Conservation (phyloP, 2,329 filamentous ascomycete genomes). For the Stagonosporopsis chrysanthemi region DNA sequence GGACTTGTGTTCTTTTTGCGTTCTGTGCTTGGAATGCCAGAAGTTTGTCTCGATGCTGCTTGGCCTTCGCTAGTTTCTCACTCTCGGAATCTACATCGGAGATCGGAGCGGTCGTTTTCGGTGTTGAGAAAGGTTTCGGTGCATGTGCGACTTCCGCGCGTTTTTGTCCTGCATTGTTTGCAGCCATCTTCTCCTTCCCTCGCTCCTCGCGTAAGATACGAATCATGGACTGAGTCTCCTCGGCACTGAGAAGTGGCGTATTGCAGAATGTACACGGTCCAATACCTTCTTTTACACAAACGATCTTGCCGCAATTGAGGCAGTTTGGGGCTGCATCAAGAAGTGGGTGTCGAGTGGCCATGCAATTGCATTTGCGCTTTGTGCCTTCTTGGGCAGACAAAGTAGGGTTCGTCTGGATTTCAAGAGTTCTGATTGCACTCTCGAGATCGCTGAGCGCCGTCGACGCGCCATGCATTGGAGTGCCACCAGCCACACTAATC, state of each 20-base stretch:
- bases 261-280: constrained; percentile 94
- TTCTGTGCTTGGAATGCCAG: constrained; percentile 87
- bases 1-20: constrained; percentile 80
- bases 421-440: constrained; percentile 85
- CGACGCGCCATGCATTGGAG: constrained; percentile 81
- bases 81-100: constrained; percentile 57
- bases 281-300: constrained; percentile 92
- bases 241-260: constrained; percentile 71
- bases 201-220: constrained; percentile 82
- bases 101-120: constrained; percentile 45
- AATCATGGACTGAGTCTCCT: constrained; percentile 86
- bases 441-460: constrained; percentile 72
- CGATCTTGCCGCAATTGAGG: constrained; percentile 88
- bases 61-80: constrained; percentile 72
- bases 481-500: constrained; percentile 76
- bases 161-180: constrained; percentile 75
- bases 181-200: constrained; percentile 83
- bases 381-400: constrained; percentile 63
- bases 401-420: constrained; percentile 88
- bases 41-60: constrained; percentile 80
- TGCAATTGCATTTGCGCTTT: constrained; percentile 81
- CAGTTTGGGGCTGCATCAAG: constrained; percentile 94
- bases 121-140: constrained; percentile 65
- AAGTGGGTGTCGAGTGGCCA: constrained; percentile 85
- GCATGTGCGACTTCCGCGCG: constrained; percentile 69